Evolutionary conservation across 305 asterid genomes (phyloP), one percentile per base, ranked within the genome.

Genomic region (Fraxinus greggii): DNA sequence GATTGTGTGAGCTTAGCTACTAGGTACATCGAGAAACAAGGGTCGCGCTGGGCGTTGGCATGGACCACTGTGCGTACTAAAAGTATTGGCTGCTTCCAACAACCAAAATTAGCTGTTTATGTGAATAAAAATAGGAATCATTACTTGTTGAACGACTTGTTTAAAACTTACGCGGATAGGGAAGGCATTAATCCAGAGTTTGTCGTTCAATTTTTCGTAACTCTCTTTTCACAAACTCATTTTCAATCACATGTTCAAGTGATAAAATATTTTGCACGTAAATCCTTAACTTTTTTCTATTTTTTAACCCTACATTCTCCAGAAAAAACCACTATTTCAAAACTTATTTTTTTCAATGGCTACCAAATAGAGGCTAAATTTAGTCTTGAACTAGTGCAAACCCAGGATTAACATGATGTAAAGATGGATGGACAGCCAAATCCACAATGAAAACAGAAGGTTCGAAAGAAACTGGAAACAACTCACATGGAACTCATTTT

Each of bases 401-500:
- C 59, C 4, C 51, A 0, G 13, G 70, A 59, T 59, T 59, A 7
- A 23, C 70, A 59, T 21, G 29, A 59, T 65, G 33, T 65, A 24
- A 26, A 56, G 28, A 56, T 8, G 28, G 67, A 7, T 8, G 9
- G 67, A 40, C 17, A 40, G 51, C 67, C 67, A 56, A 56, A 7
- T 65, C 72, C 17, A 10, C 5, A 65, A 26, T 2, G 32, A 65
- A 56, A 56, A 19, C 35, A 69, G 77, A 54, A 78, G 63, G 75
- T 74, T 78, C 75, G 75, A 32, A 86, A 72, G 79, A 45, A 76
- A 59, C 78, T 56, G 35, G 78, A 85, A 83, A 74, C 79, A 85
- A 75, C 86, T 81, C 82, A 76, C 79, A 83, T 85, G 83, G 86
- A 86, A 85, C 86, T 78, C 77, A 73, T 83, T 78, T 83, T 70